These are phyloP conservation scores for Luvunga scandens DNA, from an alignment of 345 rosid genomes.

Conservation along the genomic window DNA sequence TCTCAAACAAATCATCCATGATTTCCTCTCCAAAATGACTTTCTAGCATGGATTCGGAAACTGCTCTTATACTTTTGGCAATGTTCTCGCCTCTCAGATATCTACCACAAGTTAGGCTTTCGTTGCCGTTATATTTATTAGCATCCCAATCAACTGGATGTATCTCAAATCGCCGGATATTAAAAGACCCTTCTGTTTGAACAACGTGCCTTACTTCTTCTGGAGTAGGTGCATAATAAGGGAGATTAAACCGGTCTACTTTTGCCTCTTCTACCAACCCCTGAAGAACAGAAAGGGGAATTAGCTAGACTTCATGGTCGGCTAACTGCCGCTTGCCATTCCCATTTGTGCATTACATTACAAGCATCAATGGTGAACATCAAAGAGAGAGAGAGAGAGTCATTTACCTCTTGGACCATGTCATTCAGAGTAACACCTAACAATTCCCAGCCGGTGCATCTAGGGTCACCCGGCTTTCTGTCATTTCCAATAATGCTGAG, in stretches of 20 bases:
- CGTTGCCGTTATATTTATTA: background rate
- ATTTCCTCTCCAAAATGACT: conserved; percentile 15
- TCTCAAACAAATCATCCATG: conserved; percentile 15
- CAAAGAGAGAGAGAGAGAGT: background rate
- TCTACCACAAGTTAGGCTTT: background rate
- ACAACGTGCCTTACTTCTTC: conserved; percentile 21
- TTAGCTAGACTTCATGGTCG: no score
- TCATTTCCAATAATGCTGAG: conserved; percentile 13
- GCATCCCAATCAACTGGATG: conserved; percentile 18
- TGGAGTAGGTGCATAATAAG: conserved; percentile 3
- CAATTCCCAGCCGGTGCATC: conserved; percentile 16
- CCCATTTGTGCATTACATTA: no score
- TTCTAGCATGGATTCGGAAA: conserved; percentile 11
- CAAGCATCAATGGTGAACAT: no score
- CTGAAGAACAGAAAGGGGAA: background rate
- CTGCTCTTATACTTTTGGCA: conserved; percentile 10
- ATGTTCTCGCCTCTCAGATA: background rate
- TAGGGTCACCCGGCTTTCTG: conserved; percentile 3
- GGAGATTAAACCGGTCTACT: conserved; percentile 24
- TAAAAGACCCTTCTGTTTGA: conserved; percentile 16
- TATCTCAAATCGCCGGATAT: background rate
- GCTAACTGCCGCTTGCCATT: no score
- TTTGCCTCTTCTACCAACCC: conserved; percentile 20
- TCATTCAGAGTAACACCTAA: conserved; percentile 11
- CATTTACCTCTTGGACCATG: conserved; percentile 29